Evolutionary conservation across 768 basidiomycete genomes (phyloP).

Genomic region (Tephrocybe rancida): DNA sequence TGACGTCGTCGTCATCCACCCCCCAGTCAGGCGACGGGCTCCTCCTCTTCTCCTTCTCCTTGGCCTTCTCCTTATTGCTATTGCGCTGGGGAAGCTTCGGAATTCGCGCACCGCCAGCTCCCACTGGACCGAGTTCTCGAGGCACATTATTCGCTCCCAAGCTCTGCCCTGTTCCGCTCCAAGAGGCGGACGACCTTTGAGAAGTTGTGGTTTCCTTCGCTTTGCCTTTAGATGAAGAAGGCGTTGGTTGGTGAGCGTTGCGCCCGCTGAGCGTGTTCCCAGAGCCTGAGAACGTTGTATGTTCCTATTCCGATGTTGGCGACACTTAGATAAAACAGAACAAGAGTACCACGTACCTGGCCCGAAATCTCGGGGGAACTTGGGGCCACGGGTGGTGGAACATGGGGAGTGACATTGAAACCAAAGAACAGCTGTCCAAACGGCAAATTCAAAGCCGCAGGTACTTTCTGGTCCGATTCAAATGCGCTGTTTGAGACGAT

Average conservation of each 20-base stretch:
- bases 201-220: constrained; percentile 51
- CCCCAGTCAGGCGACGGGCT: constrained; percentile 83
- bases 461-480: constrained; percentile 76
- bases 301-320: constrained; percentile 28
- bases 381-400: constrained; percentile 44
- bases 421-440: constrained; percentile 98
- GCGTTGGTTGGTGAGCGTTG: constrained; percentile 23
- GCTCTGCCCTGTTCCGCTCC: constrained; percentile 52
- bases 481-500: constrained; percentile 83
- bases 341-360: constrained; percentile 16
- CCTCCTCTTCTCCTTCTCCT: constrained; percentile 44
- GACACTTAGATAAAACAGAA: neutral
- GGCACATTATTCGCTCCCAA: constrained; percentile 42
- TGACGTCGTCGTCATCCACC: constrained; percentile 82
- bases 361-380: constrained; percentile 28
- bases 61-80: constrained; percentile 30
- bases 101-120: constrained; percentile 56
- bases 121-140: constrained; percentile 45
- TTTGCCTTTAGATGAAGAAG: constrained; percentile 48
- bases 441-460: constrained; percentile 88
- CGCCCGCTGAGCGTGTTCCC: constrained; percentile 72
- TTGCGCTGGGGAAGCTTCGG: constrained; percentile 46
- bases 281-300: constrained; percentile 60
- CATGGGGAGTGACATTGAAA: constrained; percentile 77
- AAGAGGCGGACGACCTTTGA: constrained; percentile 35